Evolutionary conservation across 331 rosid species (phyloP).

Genomic region (Cydonia oblonga): DNA sequence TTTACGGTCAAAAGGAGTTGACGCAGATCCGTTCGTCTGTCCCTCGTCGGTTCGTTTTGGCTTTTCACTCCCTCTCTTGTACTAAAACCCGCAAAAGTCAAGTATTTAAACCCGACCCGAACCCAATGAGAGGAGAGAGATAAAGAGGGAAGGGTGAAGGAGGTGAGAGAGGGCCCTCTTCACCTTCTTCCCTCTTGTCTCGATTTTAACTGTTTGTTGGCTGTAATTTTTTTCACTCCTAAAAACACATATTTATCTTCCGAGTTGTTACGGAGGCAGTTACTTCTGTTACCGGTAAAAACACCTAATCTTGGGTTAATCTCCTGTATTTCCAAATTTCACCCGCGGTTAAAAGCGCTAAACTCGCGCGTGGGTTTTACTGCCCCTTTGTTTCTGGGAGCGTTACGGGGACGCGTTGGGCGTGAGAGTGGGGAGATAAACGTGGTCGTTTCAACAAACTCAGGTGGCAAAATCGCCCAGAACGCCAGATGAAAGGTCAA

Average conservation of each 20-base stretch:
- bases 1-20: slow-evolving; percentile 49
- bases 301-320: slow-evolving; percentile 28
- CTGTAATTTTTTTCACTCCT: not conserved
- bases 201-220: slow-evolving; percentile 8
- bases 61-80: slow-evolving; percentile 23
- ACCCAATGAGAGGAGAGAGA: not conserved
- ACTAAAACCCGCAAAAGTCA: not conserved
- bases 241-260: slow-evolving; percentile 2
- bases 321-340: not conserved
- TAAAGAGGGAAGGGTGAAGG: not conserved
- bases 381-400: not conserved
- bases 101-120: not conserved
- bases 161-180: not conserved
- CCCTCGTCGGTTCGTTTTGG: slow-evolving; percentile 15
- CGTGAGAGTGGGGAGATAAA: not conserved
- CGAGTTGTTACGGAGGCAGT: slow-evolving; percentile 28
- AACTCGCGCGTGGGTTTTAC: not conserved
- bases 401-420: not conserved
- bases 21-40: slow-evolving; percentile 52
- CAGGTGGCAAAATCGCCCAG: slow-evolving; percentile 27
- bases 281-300: slow-evolving; percentile 31
- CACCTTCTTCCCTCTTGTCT: not conserved
- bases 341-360: not conserved
- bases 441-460: slow-evolving; percentile 10
- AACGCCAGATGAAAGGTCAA: slow-evolving; percentile 35